A percentile compares a stretch with the other conserved stretches of the same genome.
Evolutionary conservation across 805 yeast species (phyloP).

Genomic region (Wickerhamiella vanderwaltii): DNA sequence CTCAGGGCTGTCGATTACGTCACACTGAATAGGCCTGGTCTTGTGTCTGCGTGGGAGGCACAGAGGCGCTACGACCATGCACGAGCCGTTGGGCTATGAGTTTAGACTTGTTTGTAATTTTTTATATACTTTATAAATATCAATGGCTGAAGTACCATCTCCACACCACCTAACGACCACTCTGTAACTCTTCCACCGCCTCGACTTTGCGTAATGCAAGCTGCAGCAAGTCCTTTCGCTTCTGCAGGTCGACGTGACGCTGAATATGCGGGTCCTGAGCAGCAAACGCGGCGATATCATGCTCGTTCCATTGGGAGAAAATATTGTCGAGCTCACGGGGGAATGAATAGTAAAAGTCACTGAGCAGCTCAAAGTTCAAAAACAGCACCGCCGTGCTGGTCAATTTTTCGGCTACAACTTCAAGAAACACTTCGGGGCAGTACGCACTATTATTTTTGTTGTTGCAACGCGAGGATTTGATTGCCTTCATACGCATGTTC

Average conservation of each 20-base stretch:
- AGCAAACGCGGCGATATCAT: constrained; percentile 79
- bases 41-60: too few relatives aligned
- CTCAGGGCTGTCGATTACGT: too few relatives aligned
- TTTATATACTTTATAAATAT: too few relatives aligned
- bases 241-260: constrained; percentile 85
- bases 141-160: too few relatives aligned
- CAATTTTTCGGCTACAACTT: constrained; percentile 81
- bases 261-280: constrained; percentile 88
- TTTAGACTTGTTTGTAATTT: too few relatives aligned
- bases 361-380: constrained; percentile 80
- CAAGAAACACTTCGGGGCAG: constrained; percentile 90
- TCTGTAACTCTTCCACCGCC: too few relatives aligned
- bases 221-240: constrained; percentile 78
- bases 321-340: constrained; percentile 83
- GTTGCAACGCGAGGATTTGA: constrained; percentile 66
- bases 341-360: constrained; percentile 91
- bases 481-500: constrained; percentile 60
- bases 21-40: too few relatives aligned
- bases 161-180: too few relatives aligned
- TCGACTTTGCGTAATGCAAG: constrained; percentile 78
- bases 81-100: too few relatives aligned
- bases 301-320: constrained; percentile 52
- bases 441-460: constrained; percentile 68
- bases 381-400: constrained; percentile 89
- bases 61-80: too few relatives aligned